Conservation (phyloP, 75 land plant genomes). For the Ceratopteris richardii region DNA sequence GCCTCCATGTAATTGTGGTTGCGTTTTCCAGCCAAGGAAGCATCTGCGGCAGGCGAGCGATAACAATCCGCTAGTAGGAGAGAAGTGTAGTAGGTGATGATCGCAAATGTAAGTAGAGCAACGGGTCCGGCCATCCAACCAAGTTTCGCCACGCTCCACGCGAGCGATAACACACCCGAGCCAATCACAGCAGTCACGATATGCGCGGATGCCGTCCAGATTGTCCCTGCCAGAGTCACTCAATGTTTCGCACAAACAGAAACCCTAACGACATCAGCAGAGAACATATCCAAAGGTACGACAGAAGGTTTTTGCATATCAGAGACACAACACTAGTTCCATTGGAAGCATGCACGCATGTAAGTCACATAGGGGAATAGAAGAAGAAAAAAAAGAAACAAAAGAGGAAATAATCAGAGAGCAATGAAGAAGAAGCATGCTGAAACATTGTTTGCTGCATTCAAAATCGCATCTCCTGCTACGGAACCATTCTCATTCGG, state of each 20-base stretch:
- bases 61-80: constrained; percentile 30
- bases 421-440: no score
- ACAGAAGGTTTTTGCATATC: no score
- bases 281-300: constrained; percentile 1
- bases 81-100: constrained; percentile 29
- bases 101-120: constrained; percentile 20
- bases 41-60: constrained; percentile 12
- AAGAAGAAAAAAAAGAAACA: no score
- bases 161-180: constrained; percentile 32
- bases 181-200: constrained; percentile 39
- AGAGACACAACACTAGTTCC: no score
- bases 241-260: no score
- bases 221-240: constrained; percentile 12
- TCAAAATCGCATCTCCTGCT: no score
- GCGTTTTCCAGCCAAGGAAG: constrained; percentile 23
- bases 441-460: no score
- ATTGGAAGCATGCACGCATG: no score
- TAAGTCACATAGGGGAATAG: no score
- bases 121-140: constrained; percentile 36
- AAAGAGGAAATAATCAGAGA: no score
- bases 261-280: not conserved
- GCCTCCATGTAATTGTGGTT: constrained; percentile 35
- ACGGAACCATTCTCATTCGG: no score
- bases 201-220: constrained; percentile 34
- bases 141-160: constrained; percentile 32